Evolutionary conservation across 1,284 basidiomycete genomes (phyloP).

Genomic region (Somion occarium): DNA sequence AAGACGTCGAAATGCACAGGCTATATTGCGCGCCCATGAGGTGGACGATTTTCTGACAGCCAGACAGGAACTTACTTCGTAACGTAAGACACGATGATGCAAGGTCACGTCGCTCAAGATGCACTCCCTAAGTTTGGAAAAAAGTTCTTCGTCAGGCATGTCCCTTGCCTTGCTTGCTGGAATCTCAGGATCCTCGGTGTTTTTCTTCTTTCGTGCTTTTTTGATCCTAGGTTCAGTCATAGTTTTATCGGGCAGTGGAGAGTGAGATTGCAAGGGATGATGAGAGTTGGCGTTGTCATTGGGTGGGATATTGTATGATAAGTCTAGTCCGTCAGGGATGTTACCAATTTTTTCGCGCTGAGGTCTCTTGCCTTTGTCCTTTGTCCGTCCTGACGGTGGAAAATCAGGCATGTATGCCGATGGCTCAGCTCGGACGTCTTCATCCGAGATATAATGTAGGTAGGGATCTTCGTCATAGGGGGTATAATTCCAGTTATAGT

Average conservation of each 20-base stretch:
- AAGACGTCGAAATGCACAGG: slow-evolving; percentile 59
- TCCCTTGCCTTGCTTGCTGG: slow-evolving; percentile 15
- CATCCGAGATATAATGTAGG: slow-evolving; percentile 32
- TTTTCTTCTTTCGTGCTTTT: slow-evolving; percentile 17
- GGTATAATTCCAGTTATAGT: slow-evolving; percentile 14
- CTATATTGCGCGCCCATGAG: slow-evolving; percentile 28
- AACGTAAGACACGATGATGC: slow-evolving; percentile 53
- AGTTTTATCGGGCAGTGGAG: no score
- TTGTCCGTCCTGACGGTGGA: no score
- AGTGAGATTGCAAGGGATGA: no score
- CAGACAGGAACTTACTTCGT: slow-evolving; percentile 43
- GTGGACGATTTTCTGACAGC: neutral
- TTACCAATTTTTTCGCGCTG: no score
- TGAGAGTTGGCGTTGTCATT: no score
- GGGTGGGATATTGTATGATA: neutral
- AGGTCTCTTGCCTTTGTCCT: no score
- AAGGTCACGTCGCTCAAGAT: slow-evolving; percentile 43
- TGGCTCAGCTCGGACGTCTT: slow-evolving; percentile 3
- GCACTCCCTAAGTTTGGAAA: slow-evolving; percentile 32
- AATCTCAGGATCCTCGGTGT: slow-evolving; percentile 13
- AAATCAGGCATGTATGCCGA: no score
- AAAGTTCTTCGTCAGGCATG: slow-evolving; percentile 30
- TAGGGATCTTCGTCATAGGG: slow-evolving; percentile 28
- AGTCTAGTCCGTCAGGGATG: neutral
- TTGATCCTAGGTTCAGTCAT: no score